phyloP scores from a whole-genome alignment of 225 moss, liverwort and hornwort species.

The Anthoceros angustus region DNA sequence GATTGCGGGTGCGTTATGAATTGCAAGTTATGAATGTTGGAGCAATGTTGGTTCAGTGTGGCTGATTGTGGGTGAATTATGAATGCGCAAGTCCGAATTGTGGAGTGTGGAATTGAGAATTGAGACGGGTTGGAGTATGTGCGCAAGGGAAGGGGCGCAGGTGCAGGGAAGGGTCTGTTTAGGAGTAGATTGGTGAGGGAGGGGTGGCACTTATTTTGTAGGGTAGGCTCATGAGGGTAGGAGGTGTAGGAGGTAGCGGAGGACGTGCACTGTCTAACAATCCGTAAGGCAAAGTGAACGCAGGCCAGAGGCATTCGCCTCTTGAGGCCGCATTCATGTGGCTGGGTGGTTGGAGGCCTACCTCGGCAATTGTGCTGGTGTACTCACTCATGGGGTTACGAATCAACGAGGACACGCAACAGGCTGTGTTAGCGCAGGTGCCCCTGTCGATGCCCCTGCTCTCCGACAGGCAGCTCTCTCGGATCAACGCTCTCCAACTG shows the following conservation, averaged over 20 bases:
- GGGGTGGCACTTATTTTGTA: too few species aligned
- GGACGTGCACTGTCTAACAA: not conserved
- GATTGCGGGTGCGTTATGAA: too few species aligned
- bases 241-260: not conserved
- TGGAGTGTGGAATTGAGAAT: too few species aligned
- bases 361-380: constrained; percentile 43
- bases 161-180: too few species aligned
- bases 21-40: too few species aligned
- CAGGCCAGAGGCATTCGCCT: constrained; percentile 23
- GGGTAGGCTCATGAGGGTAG: too few species aligned
- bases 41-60: too few species aligned
- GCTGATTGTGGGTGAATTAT: too few species aligned
- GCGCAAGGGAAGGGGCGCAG: too few species aligned
- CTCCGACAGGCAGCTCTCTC: constrained; percentile 37
- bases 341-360: constrained; percentile 65
- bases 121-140: too few species aligned
- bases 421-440: constrained; percentile 12
- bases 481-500: constrained; percentile 34
- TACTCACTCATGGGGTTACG: constrained; percentile 62
- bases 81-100: too few species aligned
- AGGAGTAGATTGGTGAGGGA: too few species aligned
- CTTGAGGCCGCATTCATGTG: constrained; percentile 49
- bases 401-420: constrained; percentile 35
- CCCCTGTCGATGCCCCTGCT: constrained; percentile 18
- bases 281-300: not conserved